Percentiles rank a stretch among this genome's conserved stretches.
Evolutionary conservation across 1,139 yeast genomes (phyloP).

Genomic region (Debaryomyces sp.): DNA sequence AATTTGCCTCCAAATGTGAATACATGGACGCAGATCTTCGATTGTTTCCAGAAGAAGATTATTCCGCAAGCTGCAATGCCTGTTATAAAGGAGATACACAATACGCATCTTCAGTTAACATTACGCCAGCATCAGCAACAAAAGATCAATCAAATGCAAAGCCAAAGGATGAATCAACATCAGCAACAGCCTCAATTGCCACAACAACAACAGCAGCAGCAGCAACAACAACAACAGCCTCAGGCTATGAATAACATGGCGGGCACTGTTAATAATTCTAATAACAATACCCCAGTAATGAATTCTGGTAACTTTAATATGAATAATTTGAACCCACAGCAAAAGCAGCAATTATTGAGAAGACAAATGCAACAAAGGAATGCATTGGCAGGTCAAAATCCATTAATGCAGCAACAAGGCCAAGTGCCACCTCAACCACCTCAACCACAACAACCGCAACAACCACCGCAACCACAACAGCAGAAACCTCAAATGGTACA

Average conservation of each 20-base stretch:
- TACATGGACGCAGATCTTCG: conserved; percentile 84
- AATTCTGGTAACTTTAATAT: conserved; percentile 18
- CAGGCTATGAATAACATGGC: conserved; percentile 8
- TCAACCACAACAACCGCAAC: conserved; percentile 18
- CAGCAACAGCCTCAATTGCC: conserved; percentile 20
- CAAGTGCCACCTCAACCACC: conserved; percentile 15
- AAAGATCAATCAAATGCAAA: conserved; percentile 20
- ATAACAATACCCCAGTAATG: conserved; percentile 16
- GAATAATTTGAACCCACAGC: conserved; percentile 37
- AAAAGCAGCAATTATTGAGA: conserved; percentile 38
- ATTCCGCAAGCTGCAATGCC: conserved; percentile 58
- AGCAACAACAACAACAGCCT: conserved; percentile 11
- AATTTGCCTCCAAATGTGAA: conserved; percentile 78
- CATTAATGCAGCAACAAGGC: conserved; percentile 13
- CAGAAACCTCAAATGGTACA: conserved; percentile 16
- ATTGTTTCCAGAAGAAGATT: conserved; percentile 61
- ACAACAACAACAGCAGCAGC: conserved; percentile 13
- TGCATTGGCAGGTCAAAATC: conserved; percentile 9
- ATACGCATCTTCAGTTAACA: conserved; percentile 50
- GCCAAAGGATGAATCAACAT: conserved; percentile 20
- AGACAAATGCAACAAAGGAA: conserved; percentile 35
- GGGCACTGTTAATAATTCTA: conserved; percentile 11
- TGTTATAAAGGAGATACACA: conserved; percentile 61
- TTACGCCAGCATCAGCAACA: conserved; percentile 40
- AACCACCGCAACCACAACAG: conserved; percentile 20